Conservation (phyloP, 2,329 filamentous ascomycete species). For the Cladosporium cucumerinum region DNA sequence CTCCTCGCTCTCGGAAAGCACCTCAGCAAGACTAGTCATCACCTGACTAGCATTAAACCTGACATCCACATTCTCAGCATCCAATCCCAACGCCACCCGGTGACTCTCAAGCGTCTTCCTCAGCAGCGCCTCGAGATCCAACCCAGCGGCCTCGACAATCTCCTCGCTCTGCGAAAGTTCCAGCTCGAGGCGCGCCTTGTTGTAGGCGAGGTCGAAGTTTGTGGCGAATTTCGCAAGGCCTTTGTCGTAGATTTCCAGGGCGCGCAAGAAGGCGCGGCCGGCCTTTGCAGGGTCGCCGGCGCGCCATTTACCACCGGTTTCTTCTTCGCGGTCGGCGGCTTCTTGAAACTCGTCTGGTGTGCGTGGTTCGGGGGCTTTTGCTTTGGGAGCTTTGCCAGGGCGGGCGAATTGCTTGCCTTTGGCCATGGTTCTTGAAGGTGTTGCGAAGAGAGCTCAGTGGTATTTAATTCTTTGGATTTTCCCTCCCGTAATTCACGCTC, state of each 20-base stretch:
- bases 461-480: too few relatives aligned
- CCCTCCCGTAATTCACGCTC: too few relatives aligned
- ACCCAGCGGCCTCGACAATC: slow-evolving; percentile 57
- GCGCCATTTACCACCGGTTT: slow-evolving; percentile 71
- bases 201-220: slow-evolving; percentile 70
- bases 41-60: slow-evolving; percentile 72
- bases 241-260: slow-evolving; percentile 63
- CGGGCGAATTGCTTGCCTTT: slow-evolving; percentile 32
- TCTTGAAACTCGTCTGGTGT: slow-evolving; percentile 67
- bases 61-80: slow-evolving; percentile 62
- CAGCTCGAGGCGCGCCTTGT: slow-evolving; percentile 70
- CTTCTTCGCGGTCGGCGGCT: slow-evolving; percentile 65
- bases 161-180: slow-evolving; percentile 66
- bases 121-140: slow-evolving; percentile 53
- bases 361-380: slow-evolving; percentile 48
- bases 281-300: slow-evolving; percentile 67
- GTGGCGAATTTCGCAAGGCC: slow-evolving; percentile 59
- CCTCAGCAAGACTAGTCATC: slow-evolving; percentile 63
- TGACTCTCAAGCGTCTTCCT: slow-evolving; percentile 62
- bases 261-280: slow-evolving; percentile 59
- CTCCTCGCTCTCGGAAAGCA: slow-evolving; percentile 52
- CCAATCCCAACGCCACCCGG: slow-evolving; percentile 56
- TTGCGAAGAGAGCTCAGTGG: too few relatives aligned
- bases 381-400: slow-evolving; percentile 28
- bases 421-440: slow-evolving; percentile 23